Evolutionary conservation across 1,284 basidiomycete genomes (phyloP), one percentile per base, ranked within the genome.

Genomic region (Ceratobasidium sp.): DNA sequence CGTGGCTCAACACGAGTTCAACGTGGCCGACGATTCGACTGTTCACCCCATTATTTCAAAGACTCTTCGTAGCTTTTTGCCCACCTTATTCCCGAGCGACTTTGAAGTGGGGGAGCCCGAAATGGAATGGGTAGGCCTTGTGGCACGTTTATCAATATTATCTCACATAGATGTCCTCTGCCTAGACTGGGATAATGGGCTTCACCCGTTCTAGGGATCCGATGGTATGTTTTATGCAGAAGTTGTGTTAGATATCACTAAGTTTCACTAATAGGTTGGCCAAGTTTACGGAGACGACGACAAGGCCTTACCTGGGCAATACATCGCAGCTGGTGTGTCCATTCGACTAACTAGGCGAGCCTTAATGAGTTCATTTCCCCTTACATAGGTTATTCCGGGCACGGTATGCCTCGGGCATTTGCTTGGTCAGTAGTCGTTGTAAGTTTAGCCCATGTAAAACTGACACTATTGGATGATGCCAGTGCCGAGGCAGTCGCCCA

Each of bases 101-200:
- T 91, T 87, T 77, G 86, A 88, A 66, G 80, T 81, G 5, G 86
- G 84, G 0, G 87, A 89, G 78, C 88, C 89, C 33, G 91, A 93
- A 83, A 90, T 90, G 88, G 93, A 94, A 87, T 94, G 93, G 93
- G 93, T 93, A 64, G 77, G 84, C 59, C 3, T 23, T 33, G 20
- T 18, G 77, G 14, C 33, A 16, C 18, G 50, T 0, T 68, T 50
- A 4, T 16, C n/a, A 55, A 18, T 69, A 30, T 67, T 82, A 46
- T 62, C 81, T 62, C 65, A 71, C 50, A 83, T 52, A 83, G 16
- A 46, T 78, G 12, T 18, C 35, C 62, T 64, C 48, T 66, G 77
- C 7, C 64, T 69, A 92, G 94, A 93, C 92, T 1, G 95, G 94
- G 0, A 93, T 96, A 66, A 94, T 95, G 93, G 94, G 90, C 0